A percentile compares a stretch with the other conserved stretches of the same genome.
Conservation (phyloP, 331 rosid species). For the Acacia concinna region DNA sequence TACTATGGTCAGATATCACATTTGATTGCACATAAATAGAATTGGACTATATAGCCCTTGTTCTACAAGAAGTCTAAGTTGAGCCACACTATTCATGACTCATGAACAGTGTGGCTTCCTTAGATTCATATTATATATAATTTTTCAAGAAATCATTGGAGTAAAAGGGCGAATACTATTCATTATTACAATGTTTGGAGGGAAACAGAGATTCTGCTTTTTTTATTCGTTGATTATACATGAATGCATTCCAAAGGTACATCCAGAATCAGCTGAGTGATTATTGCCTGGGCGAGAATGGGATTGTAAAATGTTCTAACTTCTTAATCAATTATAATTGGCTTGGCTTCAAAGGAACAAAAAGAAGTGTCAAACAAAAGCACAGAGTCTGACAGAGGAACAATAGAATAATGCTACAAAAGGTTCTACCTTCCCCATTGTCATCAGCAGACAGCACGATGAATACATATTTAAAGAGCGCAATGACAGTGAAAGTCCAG, state of each 20-base stretch:
- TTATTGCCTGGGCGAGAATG: conserved; percentile 9
- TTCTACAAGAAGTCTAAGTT: neutral
- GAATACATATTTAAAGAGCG: conserved; percentile 72
- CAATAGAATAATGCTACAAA: conserved; percentile 22
- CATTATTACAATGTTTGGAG: neutral
- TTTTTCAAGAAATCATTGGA: neutral
- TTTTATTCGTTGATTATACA: neutral
- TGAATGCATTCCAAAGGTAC: neutral
- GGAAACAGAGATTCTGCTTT: neutral
- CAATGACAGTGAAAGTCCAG: conserved; percentile 76
- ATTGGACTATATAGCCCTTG: neutral
- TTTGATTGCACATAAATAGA: neutral
- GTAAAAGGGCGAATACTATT: neutral
- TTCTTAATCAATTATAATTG: conserved; percentile 12
- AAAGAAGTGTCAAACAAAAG: conserved; percentile 17
- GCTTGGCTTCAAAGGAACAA: neutral
- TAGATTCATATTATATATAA: neutral
- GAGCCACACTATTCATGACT: neutral
- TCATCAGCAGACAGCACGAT: conserved; percentile 79
- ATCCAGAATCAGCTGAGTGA: conserved; percentile 6
- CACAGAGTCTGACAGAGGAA: conserved; percentile 1
- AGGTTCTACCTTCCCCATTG: conserved; percentile 72
- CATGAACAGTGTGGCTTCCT: neutral
- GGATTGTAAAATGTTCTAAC: conserved; percentile 14
- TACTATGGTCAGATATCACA: neutral